Conservation (phyloP, 306 rosid species). For the Styphnolobium japonicum region DNA sequence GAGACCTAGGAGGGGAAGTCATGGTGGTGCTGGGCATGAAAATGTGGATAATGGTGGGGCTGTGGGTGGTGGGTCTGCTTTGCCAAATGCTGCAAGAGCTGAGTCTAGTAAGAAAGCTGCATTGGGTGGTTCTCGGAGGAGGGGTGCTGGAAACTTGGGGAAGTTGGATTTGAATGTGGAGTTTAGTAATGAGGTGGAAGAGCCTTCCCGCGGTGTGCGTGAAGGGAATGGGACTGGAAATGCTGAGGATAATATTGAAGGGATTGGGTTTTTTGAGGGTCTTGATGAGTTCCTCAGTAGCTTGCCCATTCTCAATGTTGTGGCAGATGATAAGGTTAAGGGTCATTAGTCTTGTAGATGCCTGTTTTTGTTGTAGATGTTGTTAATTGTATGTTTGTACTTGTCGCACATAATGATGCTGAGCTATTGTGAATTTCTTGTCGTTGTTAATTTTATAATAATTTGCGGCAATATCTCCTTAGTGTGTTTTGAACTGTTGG, state of each 20-base stretch:
- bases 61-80: conserved; percentile 12
- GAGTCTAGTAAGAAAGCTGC: conserved; percentile 53
- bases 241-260: conserved; percentile 83
- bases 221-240: conserved; percentile 52
- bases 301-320: conserved; percentile 85
- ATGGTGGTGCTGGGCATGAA: conserved; percentile 26
- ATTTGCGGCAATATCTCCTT: conserved; percentile 26
- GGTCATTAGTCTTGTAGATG: conserved; percentile 53
- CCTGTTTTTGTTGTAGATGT: conserved; percentile 40
- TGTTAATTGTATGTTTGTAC: conserved; percentile 28
- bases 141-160: conserved; percentile 64
- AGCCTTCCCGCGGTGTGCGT: conserved; percentile 43
- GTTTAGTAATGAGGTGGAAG: conserved; percentile 86
- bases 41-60: conserved; percentile 36
- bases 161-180: conserved; percentile 94
- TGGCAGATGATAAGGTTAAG: conserved; percentile 82
- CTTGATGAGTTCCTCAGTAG: conserved; percentile 89
- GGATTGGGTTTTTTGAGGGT: conserved; percentile 81
- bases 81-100: conserved; percentile 24
- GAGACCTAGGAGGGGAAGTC: conserved; percentile 48
- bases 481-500: conserved; percentile 18
- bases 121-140: conserved; percentile 44
- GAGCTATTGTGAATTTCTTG: conserved; percentile 34
- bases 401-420: conserved; percentile 2
- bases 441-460: conserved; percentile 29